A percentile compares a stretch with the other conserved stretches of the same genome.
These are phyloP conservation scores for Eurotiales sp. DNA, from an alignment of 2,329 filamentous ascomycete genomes.

Conservation along the genomic window DNA sequence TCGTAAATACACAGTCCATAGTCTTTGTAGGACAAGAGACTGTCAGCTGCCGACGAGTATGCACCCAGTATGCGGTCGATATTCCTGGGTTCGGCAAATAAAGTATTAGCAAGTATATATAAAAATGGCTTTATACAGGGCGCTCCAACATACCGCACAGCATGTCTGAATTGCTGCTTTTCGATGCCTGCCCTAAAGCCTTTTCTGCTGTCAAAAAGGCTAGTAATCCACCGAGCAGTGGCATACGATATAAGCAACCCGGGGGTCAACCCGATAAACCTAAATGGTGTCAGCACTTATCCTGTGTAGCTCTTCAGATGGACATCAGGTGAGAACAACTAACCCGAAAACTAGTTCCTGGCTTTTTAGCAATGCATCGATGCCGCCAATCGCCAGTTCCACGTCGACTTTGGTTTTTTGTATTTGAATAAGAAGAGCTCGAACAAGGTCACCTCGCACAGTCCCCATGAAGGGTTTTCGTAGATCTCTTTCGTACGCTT, in stretches of 20 bases:
- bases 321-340: constrained; percentile 18
- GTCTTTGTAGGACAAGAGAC: constrained; percentile 82
- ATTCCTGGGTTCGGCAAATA: constrained; percentile 48
- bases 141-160: constrained; percentile 56
- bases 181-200: constrained; percentile 63
- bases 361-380: constrained; percentile 89
- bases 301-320: neutral
- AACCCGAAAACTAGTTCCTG: constrained; percentile 90
- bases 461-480: constrained; percentile 77
- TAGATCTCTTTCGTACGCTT: constrained; percentile 86
- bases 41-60: constrained; percentile 66
- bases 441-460: constrained; percentile 78
- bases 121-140: too few species aligned
- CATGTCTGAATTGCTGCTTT: constrained; percentile 68
- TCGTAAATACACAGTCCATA: constrained; percentile 88
- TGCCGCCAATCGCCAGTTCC: constrained; percentile 91
- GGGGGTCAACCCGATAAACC: constrained; percentile 91
- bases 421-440: constrained; percentile 89
- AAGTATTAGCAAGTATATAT: neutral
- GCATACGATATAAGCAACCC: constrained; percentile 82
- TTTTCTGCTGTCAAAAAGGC: constrained; percentile 65
- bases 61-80: constrained; percentile 76
- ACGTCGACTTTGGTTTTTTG: constrained; percentile 99
- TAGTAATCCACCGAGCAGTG: constrained; percentile 66
- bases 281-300: constrained; percentile 25